Conservation (phyloP, 495 filamentous ascomycete genomes). For the Glutinoglossum americanum region DNA sequence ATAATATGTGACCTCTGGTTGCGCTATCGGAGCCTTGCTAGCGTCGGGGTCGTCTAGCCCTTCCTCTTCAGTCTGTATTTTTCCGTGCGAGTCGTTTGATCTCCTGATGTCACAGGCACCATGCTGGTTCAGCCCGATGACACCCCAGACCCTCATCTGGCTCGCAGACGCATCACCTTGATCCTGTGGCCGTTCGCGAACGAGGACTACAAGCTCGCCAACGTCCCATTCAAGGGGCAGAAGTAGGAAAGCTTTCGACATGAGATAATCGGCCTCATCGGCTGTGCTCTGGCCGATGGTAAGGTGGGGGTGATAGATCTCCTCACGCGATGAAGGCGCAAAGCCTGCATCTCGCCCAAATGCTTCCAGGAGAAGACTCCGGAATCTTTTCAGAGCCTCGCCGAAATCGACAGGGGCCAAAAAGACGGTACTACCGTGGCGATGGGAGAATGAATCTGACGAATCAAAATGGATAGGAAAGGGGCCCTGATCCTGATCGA, state of each 20-base stretch:
- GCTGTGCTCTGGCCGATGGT: slow-evolving; percentile 31
- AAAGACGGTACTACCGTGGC: slow-evolving; percentile 24
- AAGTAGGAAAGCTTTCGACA: slow-evolving; percentile 23
- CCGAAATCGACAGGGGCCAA: slow-evolving; percentile 11
- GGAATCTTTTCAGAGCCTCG: slow-evolving; percentile 8
- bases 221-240: slow-evolving; percentile 22
- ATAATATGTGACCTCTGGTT: not conserved
- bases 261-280: slow-evolving; percentile 15
- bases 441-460: slow-evolving; percentile 17
- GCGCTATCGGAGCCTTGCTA: not conserved
- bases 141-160: not conserved
- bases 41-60: not conserved
- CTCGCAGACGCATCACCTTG: not conserved
- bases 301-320: slow-evolving; percentile 22
- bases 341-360: slow-evolving; percentile 7
- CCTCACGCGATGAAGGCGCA: slow-evolving; percentile 6
- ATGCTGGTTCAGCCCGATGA: not conserved
- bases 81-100: not conserved
- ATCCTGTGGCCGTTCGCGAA: slow-evolving; percentile 15
- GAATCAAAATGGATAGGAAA: not conserved
- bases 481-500: not conserved
- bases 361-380: slow-evolving; percentile 7
- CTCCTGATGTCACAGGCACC: slow-evolving; percentile 8
- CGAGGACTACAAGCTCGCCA: slow-evolving; percentile 22
- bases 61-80: not conserved